These are phyloP conservation scores for Naganishia liquefaciens DNA, from an alignment of 1,284 basidiomycete genomes.

Conservation along the genomic window DNA sequence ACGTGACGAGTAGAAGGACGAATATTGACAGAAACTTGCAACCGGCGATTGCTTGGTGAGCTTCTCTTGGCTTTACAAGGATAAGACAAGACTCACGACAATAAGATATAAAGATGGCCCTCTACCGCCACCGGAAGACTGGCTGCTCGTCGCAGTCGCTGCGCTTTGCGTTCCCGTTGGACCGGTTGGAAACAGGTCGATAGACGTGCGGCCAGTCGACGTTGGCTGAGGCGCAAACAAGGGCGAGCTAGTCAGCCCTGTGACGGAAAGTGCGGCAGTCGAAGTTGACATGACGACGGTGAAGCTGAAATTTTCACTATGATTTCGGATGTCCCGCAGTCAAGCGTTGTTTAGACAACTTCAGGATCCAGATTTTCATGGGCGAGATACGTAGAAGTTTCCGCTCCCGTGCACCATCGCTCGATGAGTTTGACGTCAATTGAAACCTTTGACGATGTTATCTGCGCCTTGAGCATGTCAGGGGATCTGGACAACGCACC, in stretches of 20 bases:
- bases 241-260: neutral
- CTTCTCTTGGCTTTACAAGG: neutral
- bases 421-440: too few species aligned
- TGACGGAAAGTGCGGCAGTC: neutral
- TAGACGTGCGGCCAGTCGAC: neutral
- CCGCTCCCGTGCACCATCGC: too few species aligned
- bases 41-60: too few species aligned
- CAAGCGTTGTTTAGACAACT: neutral
- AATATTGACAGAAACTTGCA: constrained; percentile 15
- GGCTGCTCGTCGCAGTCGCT: constrained; percentile 14
- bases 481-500: too few species aligned
- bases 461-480: too few species aligned
- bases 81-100: neutral
- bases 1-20: constrained; percentile 17
- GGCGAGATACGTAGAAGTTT: too few species aligned
- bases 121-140: neutral
- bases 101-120: constrained; percentile 20
- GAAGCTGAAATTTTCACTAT: too few species aligned
- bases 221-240: neutral
- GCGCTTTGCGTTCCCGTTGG: constrained; percentile 3
- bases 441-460: too few species aligned
- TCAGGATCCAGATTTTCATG: too few species aligned
- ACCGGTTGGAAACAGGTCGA: constrained; percentile 20
- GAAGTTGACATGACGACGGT: constrained; percentile 2
- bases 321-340: neutral